Conservation (phyloP, 1,284 basidiomycete species). For the Microbotryomycetes sp. region DNA sequence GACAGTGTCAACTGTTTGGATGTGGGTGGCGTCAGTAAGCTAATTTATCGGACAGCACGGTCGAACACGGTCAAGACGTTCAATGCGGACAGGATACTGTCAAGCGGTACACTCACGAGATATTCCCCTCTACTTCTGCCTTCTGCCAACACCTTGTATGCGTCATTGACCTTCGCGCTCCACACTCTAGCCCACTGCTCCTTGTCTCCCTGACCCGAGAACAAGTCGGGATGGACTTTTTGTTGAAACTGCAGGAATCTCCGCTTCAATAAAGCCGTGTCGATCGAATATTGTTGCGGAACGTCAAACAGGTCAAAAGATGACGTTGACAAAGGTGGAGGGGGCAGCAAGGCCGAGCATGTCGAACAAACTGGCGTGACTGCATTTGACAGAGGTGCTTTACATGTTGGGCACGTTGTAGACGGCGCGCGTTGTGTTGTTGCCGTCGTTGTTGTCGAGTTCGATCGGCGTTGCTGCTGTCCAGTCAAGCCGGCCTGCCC, state of each 20-base stretch:
- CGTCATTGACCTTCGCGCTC: conserved; percentile 59
- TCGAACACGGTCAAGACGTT: no score
- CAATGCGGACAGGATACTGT: neutral
- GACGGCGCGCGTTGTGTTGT: conserved; percentile 10
- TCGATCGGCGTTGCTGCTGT: neutral
- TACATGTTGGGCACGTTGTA: conserved; percentile 54
- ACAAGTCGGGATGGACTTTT: conserved; percentile 71
- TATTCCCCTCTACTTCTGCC: conserved; percentile 21
- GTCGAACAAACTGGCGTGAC: conserved; percentile 57
- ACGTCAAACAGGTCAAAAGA: conserved; percentile 53
- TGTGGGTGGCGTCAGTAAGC: no score
- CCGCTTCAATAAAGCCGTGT: conserved; percentile 55
- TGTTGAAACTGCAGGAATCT: conserved; percentile 61
- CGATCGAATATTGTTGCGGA: conserved; percentile 52
- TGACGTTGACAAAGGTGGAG: conserved; percentile 46
- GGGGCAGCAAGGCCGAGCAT: conserved; percentile 57
- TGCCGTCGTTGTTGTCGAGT: conserved; percentile 2
- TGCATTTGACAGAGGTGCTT: conserved; percentile 50
- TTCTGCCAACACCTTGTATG: conserved; percentile 48
- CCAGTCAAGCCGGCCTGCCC: no score
- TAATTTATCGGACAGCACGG: no score
- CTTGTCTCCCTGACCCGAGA: conserved; percentile 55
- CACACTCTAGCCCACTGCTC: conserved; percentile 59
- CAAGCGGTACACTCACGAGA: conserved; percentile 9
- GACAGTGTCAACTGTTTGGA: conserved; percentile 53